Base-by-base conservation (phyloP, 2,329 filamentous ascomycete species). In the Pseudogymnoascus sp. region DNA sequence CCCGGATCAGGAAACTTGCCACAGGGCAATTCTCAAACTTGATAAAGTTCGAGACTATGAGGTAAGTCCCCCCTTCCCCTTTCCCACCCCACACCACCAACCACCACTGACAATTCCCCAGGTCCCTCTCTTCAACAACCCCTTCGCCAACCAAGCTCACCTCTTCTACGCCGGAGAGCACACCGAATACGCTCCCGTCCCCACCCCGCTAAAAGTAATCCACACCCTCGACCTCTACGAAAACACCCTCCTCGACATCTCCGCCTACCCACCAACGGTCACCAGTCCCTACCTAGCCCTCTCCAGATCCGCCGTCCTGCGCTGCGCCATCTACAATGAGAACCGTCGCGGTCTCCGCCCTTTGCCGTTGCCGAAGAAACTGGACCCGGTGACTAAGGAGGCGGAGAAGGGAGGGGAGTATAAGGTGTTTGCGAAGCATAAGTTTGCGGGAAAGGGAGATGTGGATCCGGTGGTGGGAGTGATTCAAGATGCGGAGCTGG, bases 171-270 rank as follows among this genome's bases (percentile, higher is more conserved):
- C 62, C 2, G 73, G 73, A 57, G 66, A 63, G 1, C 19, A 62
- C 4, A 66, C 63, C 6, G 66, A 71, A 8, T 65, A 67, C 37
- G 54, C 67, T 13, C 57, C 70, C 25, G 60, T 66, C 8, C 45
- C 73, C 11, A 69, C 65, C n/a, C 60, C 51, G 14, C 62, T 71
- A 10, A 57, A 23, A 8, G 63, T 66, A 48, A 62, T 72, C n/a
- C 68, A 68, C 60, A 68, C 66, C 31, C 63, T 67, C 13, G 66
- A 70, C 37, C 63, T 67, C 14, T 67, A 71, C 37, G 65, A 71
- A 48, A 72, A 67, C 16, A 74, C 71, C 13, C 51, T 74, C 1
- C 43, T 74, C 13, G 68, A 70, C 7, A 51, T 63, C 25, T 43
- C 51, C n/a, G 43, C 39, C 36, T 63, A 34, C 23, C 31, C 23